Evolutionary conservation across 805 yeast genomes (phyloP), one percentile per base, ranked within the genome.

Genomic region (Scheffersomyces coipomensis): DNA sequence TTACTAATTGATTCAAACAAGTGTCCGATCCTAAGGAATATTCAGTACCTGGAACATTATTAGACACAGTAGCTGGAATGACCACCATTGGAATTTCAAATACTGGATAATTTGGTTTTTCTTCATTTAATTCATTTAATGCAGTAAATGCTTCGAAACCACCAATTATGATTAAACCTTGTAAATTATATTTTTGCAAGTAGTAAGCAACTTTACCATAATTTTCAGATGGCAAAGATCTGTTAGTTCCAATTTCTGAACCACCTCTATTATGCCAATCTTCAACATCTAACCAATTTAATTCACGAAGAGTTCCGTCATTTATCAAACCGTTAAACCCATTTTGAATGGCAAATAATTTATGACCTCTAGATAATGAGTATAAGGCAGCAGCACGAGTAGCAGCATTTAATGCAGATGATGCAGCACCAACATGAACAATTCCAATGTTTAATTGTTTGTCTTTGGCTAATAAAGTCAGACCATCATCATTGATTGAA

Each of bases 121-220:
- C 81, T 37, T 63, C 64, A 49, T 81, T 79, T 52, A 85, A 70
- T 64, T 84, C 80, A 53, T 83, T 75, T 52, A 85, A 69, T 6
- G 91, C 78, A n/a, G 75, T 72, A 51, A 83, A 83, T 4, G 86
- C 87, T 64, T 85, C 95, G 57, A 85, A 85, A 1, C 95, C 95
- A 55, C 95, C 95, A 48, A 85, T 81, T 17, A 85, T 65, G 35
- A 85, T 66, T 55, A 85, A 69, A 21, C 93, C 95, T 50, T 85
- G 81, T 50, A 85, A 73, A 35, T 75, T 62, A 61, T 77, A 78
- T 52, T 83, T 81, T 57, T 82, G 84, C 52, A 85, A 78, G 51
- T 83, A 76, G 60, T 76, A 85, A 1, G 91, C 90, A 39, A 85
- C 75, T 58, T 76, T 66, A 33, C 91, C 93, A 41, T 78, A 67